phyloP scores from a whole-genome alignment of 371 early-diverging fungal species.

The Zancudomyces culisetae region DNA sequence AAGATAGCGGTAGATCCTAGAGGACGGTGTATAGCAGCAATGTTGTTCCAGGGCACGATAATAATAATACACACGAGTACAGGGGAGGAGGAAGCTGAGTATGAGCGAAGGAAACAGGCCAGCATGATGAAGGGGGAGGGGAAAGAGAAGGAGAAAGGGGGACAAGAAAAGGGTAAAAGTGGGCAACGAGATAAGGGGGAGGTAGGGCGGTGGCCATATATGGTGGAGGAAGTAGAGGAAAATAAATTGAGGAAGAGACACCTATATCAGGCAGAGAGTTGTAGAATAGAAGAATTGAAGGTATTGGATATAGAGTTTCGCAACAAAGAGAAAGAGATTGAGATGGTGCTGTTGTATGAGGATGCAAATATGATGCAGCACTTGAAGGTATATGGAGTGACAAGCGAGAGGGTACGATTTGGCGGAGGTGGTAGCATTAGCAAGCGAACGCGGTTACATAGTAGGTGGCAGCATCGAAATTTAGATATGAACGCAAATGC shows the following conservation, averaged over 20 bases:
- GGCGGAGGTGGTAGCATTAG: too few relatives aligned
- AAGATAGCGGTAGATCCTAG: slow-evolving; percentile 33
- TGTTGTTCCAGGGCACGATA: slow-evolving; percentile 35
- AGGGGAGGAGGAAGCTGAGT: slow-evolving; percentile 10
- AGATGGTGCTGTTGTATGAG: slow-evolving; percentile 53
- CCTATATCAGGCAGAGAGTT: background rate
- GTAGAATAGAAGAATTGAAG: slow-evolving; percentile 46
- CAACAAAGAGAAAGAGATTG: slow-evolving; percentile 27
- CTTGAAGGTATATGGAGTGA: slow-evolving; percentile 42
- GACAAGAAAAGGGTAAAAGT: slow-evolving; percentile 4
- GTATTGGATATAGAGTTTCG: slow-evolving; percentile 49
- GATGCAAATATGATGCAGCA: slow-evolving; percentile 41
- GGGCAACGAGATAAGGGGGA: slow-evolving; percentile 14
- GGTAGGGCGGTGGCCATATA: background rate
- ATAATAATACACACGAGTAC: slow-evolving; percentile 17
- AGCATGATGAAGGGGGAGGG: background rate
- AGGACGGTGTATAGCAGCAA: slow-evolving; percentile 25
- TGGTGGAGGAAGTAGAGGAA: background rate
- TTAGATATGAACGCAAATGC: slow-evolving; percentile 27
- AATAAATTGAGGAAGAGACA: background rate
- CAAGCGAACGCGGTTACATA: slow-evolving; percentile 23
- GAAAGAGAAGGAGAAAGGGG: slow-evolving; percentile 1
- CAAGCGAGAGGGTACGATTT: slow-evolving; percentile 5
- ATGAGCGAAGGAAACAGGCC: background rate
- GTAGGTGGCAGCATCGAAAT: slow-evolving; percentile 25